Evolutionary conservation across 352 stramenopile genomes (phyloP).

Genomic region (Phytophthora sp.): DNA sequence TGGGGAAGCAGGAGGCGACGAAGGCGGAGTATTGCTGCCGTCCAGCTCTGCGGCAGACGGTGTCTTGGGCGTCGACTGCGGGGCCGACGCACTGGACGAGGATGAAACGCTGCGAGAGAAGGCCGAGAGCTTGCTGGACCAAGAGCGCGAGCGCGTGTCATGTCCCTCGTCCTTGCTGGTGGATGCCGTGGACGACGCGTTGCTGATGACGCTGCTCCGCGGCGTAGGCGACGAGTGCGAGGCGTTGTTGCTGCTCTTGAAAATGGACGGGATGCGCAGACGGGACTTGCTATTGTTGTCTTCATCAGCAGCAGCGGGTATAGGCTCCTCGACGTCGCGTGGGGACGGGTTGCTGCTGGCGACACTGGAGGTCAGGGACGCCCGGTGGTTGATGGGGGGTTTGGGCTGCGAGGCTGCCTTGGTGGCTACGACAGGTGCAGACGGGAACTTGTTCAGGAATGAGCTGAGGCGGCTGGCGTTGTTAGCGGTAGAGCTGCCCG

Average conservation of each 20-base stretch:
- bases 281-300: conserved; percentile 41
- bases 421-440: conserved; percentile 31
- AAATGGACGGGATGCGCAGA: conserved; percentile 61
- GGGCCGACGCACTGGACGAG: conserved; percentile 41
- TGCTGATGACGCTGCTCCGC: conserved; percentile 46
- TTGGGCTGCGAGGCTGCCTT: conserved; percentile 32
- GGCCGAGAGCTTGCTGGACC: conserved; percentile 70
- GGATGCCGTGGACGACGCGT: conserved; percentile 36
- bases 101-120: conserved; percentile 56
- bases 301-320: conserved; percentile 29
- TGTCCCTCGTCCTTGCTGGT: conserved; percentile 38
- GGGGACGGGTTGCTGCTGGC: conserved; percentile 40
- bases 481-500: conserved; percentile 31
- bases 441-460: conserved; percentile 76
- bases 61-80: conserved; percentile 34
- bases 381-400: conserved; percentile 27
- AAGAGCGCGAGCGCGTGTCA: conserved; percentile 38
- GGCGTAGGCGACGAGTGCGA: conserved; percentile 24
- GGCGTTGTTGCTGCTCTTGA: conserved; percentile 38
- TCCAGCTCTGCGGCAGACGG: conserved; percentile 25
- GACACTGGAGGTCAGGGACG: conserved; percentile 42
- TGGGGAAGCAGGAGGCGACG: conserved; percentile 35
- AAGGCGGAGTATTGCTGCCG: conserved; percentile 27
- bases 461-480: conserved; percentile 58
- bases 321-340: conserved; percentile 33